Conservation (phyloP, 1,284 basidiomycete genomes). For the Microstroma glucosiphilum region DNA sequence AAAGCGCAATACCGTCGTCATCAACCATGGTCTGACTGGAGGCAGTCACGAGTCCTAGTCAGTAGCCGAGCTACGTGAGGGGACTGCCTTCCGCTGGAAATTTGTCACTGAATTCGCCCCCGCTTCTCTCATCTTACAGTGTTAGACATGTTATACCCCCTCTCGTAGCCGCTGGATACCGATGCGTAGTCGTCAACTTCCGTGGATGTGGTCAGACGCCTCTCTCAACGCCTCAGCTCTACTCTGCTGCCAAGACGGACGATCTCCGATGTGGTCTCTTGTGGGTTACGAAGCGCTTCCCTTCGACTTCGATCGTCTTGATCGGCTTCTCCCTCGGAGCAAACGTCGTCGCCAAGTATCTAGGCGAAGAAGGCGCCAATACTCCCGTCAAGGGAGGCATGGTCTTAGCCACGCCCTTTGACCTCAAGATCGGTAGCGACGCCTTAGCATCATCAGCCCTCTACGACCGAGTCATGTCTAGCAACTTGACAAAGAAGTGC, state of each 20-base stretch:
- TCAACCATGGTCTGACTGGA: slow-evolving; percentile 46
- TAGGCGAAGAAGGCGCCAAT: slow-evolving; percentile 74
- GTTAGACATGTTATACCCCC: slow-evolving; percentile 39
- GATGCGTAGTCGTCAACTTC: slow-evolving; percentile 54
- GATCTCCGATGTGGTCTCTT: slow-evolving; percentile 76
- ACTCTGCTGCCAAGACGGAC: slow-evolving; percentile 72
- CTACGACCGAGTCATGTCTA: slow-evolving; percentile 77
- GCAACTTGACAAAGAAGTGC: slow-evolving; percentile 60
- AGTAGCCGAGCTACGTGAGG: slow-evolving; percentile 7
- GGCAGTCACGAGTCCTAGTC: slow-evolving; percentile 45
- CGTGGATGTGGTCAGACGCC: slow-evolving; percentile 88
- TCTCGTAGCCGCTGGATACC: slow-evolving; percentile 60
- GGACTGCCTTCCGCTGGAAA: background rate
- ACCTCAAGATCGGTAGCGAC: slow-evolving; percentile 57
- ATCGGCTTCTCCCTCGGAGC: slow-evolving; percentile 91
- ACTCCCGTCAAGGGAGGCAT: slow-evolving; percentile 66
- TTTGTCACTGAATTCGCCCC: background rate
- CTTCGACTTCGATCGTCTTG: slow-evolving; percentile 72
- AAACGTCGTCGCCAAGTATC: slow-evolving; percentile 82
- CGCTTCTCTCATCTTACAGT: slow-evolving; percentile 8
- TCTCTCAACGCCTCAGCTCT: slow-evolving; percentile 65
- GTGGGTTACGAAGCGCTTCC: slow-evolving; percentile 61
- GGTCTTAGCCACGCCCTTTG: slow-evolving; percentile 75
- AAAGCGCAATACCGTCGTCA: slow-evolving; percentile 33
- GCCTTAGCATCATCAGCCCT: slow-evolving; percentile 57